Conservation (phyloP, 768 basidiomycete genomes). For the Artomyces pyxidatus region DNA sequence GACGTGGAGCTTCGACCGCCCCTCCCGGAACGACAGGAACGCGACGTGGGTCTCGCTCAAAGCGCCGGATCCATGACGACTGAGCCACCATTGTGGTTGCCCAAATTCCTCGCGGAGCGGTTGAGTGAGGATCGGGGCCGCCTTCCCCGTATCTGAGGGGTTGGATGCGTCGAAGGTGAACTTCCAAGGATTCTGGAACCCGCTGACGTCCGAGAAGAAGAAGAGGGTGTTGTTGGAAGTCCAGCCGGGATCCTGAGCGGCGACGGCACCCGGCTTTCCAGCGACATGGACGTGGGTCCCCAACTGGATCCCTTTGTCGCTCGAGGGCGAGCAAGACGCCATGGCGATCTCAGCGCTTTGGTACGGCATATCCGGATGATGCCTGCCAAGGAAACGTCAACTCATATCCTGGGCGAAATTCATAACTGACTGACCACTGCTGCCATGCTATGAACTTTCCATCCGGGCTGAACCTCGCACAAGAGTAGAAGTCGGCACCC, state of each 20-base stretch:
- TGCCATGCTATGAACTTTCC: background rate
- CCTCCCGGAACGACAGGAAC: conserved; percentile 3
- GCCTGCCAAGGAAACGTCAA: too few relatives aligned
- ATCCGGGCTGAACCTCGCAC: background rate
- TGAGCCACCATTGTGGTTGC: conserved; percentile 19
- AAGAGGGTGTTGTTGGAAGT: conserved; percentile 43
- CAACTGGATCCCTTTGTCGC: background rate
- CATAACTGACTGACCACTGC: background rate
- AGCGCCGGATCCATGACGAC: conserved; percentile 3
- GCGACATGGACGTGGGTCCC: conserved; percentile 31
- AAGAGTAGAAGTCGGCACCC: background rate
- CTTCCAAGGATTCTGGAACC: conserved; percentile 61
- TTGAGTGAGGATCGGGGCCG: conserved; percentile 6
- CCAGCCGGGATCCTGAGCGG: conserved; percentile 57
- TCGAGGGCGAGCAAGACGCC: background rate
- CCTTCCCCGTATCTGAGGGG: conserved; percentile 3
- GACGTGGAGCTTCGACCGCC: background rate
- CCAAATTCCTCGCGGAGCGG: conserved; percentile 18
- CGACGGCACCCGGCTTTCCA: conserved; percentile 40
- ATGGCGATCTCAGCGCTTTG: background rate
- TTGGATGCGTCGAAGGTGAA: conserved; percentile 9
- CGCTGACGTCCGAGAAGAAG: conserved; percentile 58
- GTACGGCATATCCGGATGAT: background rate
- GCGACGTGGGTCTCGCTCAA: background rate
- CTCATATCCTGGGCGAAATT: too few relatives aligned